phyloP scores from a whole-genome alignment of 371 early-diverging fungal species.

The Mortierella sp. region DNA sequence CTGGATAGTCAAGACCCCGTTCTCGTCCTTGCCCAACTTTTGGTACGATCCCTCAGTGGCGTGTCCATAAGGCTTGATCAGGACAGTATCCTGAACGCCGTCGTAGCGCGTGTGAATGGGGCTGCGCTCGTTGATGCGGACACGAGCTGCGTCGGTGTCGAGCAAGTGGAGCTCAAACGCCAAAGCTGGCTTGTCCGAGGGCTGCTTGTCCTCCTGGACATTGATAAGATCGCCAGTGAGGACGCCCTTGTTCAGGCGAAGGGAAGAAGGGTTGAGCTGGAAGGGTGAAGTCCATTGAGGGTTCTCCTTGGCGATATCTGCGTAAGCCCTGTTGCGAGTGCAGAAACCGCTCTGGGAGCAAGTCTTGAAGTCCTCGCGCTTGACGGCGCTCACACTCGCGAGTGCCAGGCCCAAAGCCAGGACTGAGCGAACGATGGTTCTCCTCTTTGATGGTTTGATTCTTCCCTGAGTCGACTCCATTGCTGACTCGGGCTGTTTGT shows the following conservation, averaged over 20 bases:
- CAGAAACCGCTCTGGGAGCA: constrained; percentile 94
- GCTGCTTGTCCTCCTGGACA: constrained; percentile 59
- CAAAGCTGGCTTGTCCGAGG: constrained; percentile 45
- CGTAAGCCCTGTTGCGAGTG: constrained; percentile 89
- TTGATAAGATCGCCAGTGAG: constrained; percentile 74
- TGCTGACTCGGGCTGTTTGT: background rate
- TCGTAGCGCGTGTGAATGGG: constrained; percentile 82
- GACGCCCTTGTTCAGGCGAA: constrained; percentile 58
- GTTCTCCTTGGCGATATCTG: constrained; percentile 68
- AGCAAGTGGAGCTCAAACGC: constrained; percentile 66
- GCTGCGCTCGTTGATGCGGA: constrained; percentile 77
- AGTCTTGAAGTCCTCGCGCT: constrained; percentile 90
- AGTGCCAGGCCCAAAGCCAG: constrained; percentile 45
- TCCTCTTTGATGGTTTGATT: constrained; percentile 3
- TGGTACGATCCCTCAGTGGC: constrained; percentile 46
- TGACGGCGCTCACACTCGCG: constrained; percentile 60
- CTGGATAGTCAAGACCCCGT: constrained; percentile 33
- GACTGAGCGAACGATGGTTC: constrained; percentile 42
- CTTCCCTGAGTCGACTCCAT: constrained; percentile 16
- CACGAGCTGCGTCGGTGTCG: constrained; percentile 74
- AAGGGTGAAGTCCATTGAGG: constrained; percentile 71
- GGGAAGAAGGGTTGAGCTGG: constrained; percentile 64
- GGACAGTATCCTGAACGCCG: constrained; percentile 71
- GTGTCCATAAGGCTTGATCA: constrained; percentile 62
- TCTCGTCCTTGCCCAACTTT: constrained; percentile 35